Evolutionary conservation across 805 yeast genomes (phyloP), one percentile per base, ranked within the genome.

Genomic region (Saccharomycopsis olivae): DNA sequence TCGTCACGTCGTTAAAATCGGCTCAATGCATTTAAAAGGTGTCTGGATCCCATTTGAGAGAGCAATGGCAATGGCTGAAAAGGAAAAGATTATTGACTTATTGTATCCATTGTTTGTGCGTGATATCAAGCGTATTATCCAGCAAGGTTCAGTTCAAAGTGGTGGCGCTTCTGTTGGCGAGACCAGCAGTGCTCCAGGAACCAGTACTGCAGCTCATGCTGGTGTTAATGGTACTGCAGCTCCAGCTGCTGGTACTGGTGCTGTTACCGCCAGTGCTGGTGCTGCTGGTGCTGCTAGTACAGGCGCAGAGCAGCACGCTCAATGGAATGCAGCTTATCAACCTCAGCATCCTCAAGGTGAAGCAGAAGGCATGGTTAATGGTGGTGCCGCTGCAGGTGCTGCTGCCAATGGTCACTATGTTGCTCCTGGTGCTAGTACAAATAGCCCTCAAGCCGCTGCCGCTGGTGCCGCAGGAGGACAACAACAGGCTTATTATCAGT

Each of bases 31-130:
- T 57, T 64, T 83, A 51, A 83, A 83, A 61, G 94, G 94, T 29
- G 94, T 83, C 35, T 83, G 94, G 94, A 81, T 83, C 44, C 94
- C 94, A 1, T 81, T 80, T 54, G 89, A 82, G 47, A 65, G 92
- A 37, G 94, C 94, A 1, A 63, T 76, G 35, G 79, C 80, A 25
- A 78, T 82, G 74, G 94, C 94, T 14, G 80, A 78, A 57, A 66
- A 78, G 47, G 92, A 83, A 56, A 81, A 84, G 29, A 80, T 79
- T 45, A 73, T 71, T 20, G 85, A 78, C 49, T 53, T 71, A 29
- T 64, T 79, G 44, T 77, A 75, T 51, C 85, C 86, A 3, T 61
- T 79, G 35, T 78, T 79, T 57, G 87, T 81, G 27, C 68, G 79
- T 39, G 89, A 83, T 56, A 80, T 83, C 53, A 78, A 79, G 18